Base-by-base conservation (phyloP, 192 early-diverging fungal genomes). In the Spizellomyces sp. region DNA sequence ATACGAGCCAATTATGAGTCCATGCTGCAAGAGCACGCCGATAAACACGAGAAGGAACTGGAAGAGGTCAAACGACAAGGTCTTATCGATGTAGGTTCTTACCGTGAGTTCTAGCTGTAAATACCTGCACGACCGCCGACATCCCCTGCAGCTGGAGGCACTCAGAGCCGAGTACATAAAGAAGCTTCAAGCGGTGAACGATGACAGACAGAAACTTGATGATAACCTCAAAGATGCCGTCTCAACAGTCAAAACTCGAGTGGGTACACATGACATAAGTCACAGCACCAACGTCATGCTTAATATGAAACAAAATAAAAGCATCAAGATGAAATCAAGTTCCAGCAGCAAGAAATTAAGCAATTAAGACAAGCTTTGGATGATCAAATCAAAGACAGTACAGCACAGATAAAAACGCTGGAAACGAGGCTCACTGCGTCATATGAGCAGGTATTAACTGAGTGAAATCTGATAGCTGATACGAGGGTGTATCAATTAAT, bases 381-480 rank as follows among this genome's bases (percentile, higher is more conserved):
- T 27, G 72, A 81, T 45, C 78, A 80, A 60, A 84, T 86, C 19
- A 75, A 75, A 46, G 84, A 90, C 65, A 89, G 86, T 81, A 80
- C 81, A 15, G 67, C 65, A 21, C 88, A 88, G 73, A 74, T 80
- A 2, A 43, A 73, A 0, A 67, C 42, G 41, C 76, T 86, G 60
- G 63, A 82, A 58, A 66, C 63, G 22, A 71, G 67, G 42, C 50
- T 80, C 55, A 45, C 50, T 4, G 46, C 44, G 8, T 61, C 54
- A 64, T 14, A 64, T 10, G 66, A 12, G 21, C 66, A 22, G 27
- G 27, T 36, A 36, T 36, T 36, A 3, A 36, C 27, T 36, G 27
- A 36, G 27, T 36, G 27, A 36, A 36, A 36, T 0, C 27, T 3
- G 27, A 36, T 36, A 36, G 27, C 27, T 36, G 27, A 36, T 36